Percentiles rank a stretch among this genome's conserved stretches.
Conservation (phyloP, 805 yeast species). For the Komagataella pseudopastoris region DNA sequence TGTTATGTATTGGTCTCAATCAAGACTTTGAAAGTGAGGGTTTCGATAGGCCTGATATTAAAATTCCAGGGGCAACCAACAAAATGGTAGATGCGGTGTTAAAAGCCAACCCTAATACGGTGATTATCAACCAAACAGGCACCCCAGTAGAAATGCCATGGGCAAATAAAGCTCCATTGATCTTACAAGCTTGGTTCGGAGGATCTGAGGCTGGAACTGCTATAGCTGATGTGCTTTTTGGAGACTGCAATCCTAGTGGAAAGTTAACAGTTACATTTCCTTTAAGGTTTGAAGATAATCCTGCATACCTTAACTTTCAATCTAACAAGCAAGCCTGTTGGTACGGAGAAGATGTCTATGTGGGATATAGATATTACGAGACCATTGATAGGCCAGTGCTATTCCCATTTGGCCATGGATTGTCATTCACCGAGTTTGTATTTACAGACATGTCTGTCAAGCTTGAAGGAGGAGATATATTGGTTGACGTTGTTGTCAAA, state of each 20-base stretch:
- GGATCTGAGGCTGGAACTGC: conserved; percentile 28
- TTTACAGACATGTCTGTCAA: conserved; percentile 16
- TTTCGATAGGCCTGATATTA: conserved; percentile 22
- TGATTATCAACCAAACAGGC: conserved; percentile 26
- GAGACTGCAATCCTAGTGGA: conserved; percentile 29
- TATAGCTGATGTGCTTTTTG: conserved; percentile 28
- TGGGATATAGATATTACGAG: conserved; percentile 30
- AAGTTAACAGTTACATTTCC: conserved; percentile 28
- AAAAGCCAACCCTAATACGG: conserved; percentile 19
- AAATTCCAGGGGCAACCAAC: conserved; percentile 21
- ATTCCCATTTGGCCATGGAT: conserved; percentile 30
- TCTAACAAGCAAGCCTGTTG: conserved; percentile 21
- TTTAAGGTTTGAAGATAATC: conserved; percentile 17
- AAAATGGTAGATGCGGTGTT: conserved; percentile 18
- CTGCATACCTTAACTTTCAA: conserved; percentile 22
- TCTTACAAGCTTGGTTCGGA: conserved; percentile 23
- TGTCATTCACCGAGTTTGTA: conserved; percentile 25
- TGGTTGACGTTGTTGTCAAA: conserved; percentile 22
- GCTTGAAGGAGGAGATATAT: conserved; percentile 6
- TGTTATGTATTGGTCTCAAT: conserved; percentile 21
- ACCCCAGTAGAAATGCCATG: conserved; percentile 28
- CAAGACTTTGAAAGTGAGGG: conserved; percentile 29
- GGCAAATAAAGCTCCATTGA: conserved; percentile 16
- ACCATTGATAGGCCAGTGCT: conserved; percentile 19
- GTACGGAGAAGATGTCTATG: conserved; percentile 32